Evolutionary conservation across 768 basidiomycete species (phyloP).

Genomic region (Lactarius deliciosus): DNA sequence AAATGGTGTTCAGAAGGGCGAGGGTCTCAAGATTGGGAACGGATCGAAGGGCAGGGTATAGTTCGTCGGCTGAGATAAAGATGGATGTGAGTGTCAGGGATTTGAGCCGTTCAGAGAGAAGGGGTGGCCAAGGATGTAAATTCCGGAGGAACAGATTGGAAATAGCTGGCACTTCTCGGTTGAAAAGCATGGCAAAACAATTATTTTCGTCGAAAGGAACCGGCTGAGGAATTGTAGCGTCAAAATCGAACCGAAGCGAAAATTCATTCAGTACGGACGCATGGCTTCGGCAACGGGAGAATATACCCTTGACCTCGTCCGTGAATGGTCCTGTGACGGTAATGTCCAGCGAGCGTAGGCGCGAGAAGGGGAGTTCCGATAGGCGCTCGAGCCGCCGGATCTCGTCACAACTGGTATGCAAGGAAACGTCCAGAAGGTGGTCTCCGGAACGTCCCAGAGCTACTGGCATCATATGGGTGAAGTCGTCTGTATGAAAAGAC

Average conservation of each 20-base stretch:
- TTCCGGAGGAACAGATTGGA: slow-evolving; percentile 22
- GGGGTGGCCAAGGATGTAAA: slow-evolving; percentile 23
- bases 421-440: slow-evolving; percentile 7
- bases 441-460: slow-evolving; percentile 15
- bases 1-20: slow-evolving; percentile 23
- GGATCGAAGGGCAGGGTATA: slow-evolving; percentile 25
- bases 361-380: slow-evolving; percentile 16
- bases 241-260: slow-evolving; percentile 27
- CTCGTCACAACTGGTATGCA: slow-evolving; percentile 22
- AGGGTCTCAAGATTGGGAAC: slow-evolving; percentile 23
- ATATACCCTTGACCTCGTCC: slow-evolving; percentile 27
- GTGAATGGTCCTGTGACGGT: slow-evolving; percentile 14
- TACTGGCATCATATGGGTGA: slow-evolving; percentile 18
- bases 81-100: slow-evolving; percentile 20
- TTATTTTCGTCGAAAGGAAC: slow-evolving; percentile 20
- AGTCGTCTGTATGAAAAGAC: slow-evolving; percentile 18
- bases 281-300: slow-evolving; percentile 24
- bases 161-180: slow-evolving; percentile 12
- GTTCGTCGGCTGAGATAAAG: slow-evolving; percentile 24
- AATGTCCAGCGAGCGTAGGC: slow-evolving; percentile 14
- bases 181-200: slow-evolving; percentile 24
- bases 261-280: slow-evolving; percentile 26
- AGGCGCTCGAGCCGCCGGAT: slow-evolving; percentile 11
- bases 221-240: slow-evolving; percentile 22
- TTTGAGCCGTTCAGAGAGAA: slow-evolving; percentile 24